Percentiles rank a stretch among this genome's conserved stretches.
These are phyloP conservation scores for Nigrospora sphaerica DNA, from an alignment of 2,329 filamentous ascomycete species.

Conservation along the genomic window DNA sequence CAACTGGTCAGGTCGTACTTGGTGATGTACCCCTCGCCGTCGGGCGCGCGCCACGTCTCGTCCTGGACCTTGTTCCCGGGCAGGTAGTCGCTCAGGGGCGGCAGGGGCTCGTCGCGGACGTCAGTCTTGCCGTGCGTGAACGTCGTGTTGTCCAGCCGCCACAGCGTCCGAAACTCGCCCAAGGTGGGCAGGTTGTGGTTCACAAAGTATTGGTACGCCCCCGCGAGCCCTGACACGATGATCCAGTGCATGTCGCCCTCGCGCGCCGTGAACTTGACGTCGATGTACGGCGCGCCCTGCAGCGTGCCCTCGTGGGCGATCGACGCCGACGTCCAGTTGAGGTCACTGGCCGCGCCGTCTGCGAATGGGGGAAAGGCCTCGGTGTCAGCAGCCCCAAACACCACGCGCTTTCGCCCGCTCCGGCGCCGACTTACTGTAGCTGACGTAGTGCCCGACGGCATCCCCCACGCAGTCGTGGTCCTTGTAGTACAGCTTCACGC, in stretches of 20 bases:
- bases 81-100: slow-evolving; percentile 33
- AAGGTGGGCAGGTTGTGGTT: slow-evolving; percentile 39
- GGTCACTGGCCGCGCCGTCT: slow-evolving; percentile 38
- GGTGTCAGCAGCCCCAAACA: background rate
- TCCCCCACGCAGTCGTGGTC: slow-evolving; percentile 21
- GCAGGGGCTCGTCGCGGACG: slow-evolving; percentile 35
- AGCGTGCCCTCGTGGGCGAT: slow-evolving; percentile 25
- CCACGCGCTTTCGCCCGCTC: background rate
- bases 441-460: slow-evolving; percentile 22
- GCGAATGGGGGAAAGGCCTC: no score
- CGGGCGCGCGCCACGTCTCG: slow-evolving; percentile 41
- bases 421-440: slow-evolving; percentile 16
- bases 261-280: slow-evolving; percentile 36
- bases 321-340: slow-evolving; percentile 38
- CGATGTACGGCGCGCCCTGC: slow-evolving; percentile 33
- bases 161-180: slow-evolving; percentile 42
- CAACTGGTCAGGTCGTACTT: slow-evolving; percentile 37
- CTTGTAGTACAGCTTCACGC: slow-evolving; percentile 18
- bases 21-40: slow-evolving; percentile 38
- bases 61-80: slow-evolving; percentile 42
- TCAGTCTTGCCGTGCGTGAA: slow-evolving; percentile 39
- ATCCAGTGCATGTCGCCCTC: slow-evolving; percentile 47
- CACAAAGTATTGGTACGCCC: slow-evolving; percentile 50
- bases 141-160: slow-evolving; percentile 39
- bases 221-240: slow-evolving; percentile 37